Evolutionary conservation across 2,329 filamentous ascomycete species (phyloP).

Genomic region (Setomelanomma holmii): DNA sequence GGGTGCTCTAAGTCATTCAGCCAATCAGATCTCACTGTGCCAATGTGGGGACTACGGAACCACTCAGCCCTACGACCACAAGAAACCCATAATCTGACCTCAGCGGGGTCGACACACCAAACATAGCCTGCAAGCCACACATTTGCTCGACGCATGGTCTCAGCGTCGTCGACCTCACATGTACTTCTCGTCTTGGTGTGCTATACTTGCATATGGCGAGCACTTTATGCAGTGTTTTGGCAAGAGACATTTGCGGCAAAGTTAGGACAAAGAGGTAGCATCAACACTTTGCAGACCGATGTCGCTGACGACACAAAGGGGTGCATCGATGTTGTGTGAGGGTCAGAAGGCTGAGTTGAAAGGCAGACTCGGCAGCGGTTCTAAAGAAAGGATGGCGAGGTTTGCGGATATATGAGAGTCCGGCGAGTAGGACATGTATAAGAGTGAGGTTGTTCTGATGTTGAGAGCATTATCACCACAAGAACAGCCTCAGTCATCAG

Average conservation of each 20-base stretch:
- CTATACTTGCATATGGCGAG: not conserved
- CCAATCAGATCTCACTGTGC: not conserved
- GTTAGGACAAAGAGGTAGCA: not conserved
- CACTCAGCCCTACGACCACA: not conserved
- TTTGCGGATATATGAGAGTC: not conserved
- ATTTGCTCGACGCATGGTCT: not conserved
- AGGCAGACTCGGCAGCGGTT: not conserved
- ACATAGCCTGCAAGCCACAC: not conserved
- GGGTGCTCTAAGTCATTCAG: not conserved
- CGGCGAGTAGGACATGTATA: not conserved
- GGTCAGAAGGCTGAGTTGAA: not conserved
- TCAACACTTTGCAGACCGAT: not conserved
- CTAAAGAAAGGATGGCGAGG: not conserved
- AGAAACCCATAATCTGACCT: constrained; percentile 2
- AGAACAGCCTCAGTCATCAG: not conserved
- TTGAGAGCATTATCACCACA: not conserved
- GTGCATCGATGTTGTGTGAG: not conserved
- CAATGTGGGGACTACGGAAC: not conserved
- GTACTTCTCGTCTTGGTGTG: not conserved
- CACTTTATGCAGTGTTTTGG: not conserved
- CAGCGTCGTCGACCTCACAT: not conserved
- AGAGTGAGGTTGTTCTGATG: not conserved
- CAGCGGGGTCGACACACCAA: not conserved
- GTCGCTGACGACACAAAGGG: not conserved
- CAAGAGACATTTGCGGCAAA: not conserved